Conservation (phyloP, 2,329 filamentous ascomycete genomes). For the Gnomoniopsis sp. region DNA sequence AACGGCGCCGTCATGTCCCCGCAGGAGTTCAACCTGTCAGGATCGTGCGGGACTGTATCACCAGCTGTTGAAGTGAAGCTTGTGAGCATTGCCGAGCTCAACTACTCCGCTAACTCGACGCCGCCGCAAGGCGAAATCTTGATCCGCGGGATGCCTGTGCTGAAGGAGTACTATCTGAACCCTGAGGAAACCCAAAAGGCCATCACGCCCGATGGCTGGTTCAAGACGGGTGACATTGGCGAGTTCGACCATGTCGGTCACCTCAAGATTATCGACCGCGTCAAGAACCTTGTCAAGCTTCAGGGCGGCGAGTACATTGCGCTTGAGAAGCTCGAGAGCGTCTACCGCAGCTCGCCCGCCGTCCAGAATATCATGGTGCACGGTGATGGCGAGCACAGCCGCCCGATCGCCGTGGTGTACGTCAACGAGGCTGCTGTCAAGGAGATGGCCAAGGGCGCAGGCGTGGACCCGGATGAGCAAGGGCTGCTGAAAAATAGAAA, state of each 20-base stretch:
- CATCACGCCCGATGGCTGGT: slow-evolving; percentile 85
- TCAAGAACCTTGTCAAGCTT: slow-evolving; percentile 98
- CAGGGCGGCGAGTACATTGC: slow-evolving; percentile 95
- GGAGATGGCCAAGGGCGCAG: slow-evolving; percentile 56
- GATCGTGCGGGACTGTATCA: slow-evolving; percentile 73
- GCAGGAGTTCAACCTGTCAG: slow-evolving; percentile 71
- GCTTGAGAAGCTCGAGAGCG: slow-evolving; percentile 88
- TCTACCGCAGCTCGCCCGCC: slow-evolving; percentile 77
- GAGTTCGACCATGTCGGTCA: slow-evolving; percentile 80
- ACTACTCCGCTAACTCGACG: slow-evolving; percentile 71
- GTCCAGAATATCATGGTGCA: slow-evolving; percentile 87
- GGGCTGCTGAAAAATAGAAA: slow-evolving; percentile 66
- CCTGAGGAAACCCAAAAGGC: slow-evolving; percentile 78
- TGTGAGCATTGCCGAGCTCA: slow-evolving; percentile 84
- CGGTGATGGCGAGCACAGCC: slow-evolving; percentile 69
- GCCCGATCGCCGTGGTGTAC: slow-evolving; percentile 78
- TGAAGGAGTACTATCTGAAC: slow-evolving; percentile 78
- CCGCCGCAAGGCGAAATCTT: slow-evolving; percentile 88
- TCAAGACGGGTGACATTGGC: slow-evolving; percentile 94
- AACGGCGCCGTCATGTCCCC: slow-evolving; percentile 82
- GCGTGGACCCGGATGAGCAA: slow-evolving; percentile 48
- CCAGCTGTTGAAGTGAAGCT: slow-evolving; percentile 83
- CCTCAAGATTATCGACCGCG: slow-evolving; percentile 84
- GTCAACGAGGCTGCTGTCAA: slow-evolving; percentile 62
- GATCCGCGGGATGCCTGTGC: slow-evolving; percentile 75